Evolutionary conservation across 2,329 filamentous ascomycete species (phyloP), one percentile per base, ranked within the genome.

Genomic region (Aspergillus vadensis): DNA sequence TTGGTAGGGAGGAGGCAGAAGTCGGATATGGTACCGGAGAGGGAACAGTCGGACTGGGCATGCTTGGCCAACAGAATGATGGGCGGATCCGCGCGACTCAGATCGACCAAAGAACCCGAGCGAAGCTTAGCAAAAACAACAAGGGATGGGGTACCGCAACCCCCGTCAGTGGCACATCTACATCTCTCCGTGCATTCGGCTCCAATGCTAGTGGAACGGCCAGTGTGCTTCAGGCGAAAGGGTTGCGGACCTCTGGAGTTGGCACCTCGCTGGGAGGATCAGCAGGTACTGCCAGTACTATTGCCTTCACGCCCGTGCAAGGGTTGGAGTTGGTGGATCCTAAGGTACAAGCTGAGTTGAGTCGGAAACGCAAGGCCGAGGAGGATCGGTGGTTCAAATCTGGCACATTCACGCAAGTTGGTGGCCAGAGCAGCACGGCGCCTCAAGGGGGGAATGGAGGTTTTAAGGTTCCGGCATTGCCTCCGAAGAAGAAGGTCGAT

Each of bases 361-460:
- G 85, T 72, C 85, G 92, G 69, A 98, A 98, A 81, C 83, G 92
- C 65, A 96, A 97, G 75, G 93, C 92, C 0, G 95, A 98, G 65
- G 92, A 97, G 74, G 94, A 98, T 73, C 84, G 92, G 39, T 99
- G 92, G 89, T 99, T 99, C 82, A 96, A 95, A 77, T 91, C 92
- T 50, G 95, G 95, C n/a, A 93, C 91, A 0, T 99, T 99, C 72
- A 97, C 95, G 8, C 93, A 97, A 75, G 85, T 96, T 58, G 87
- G 87, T 9, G 67, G 65, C 47, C 72, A 76, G 58, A 63, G 63
- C 56, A 65, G 78, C 53, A 60, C 48, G 49, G 63, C 61, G 36
- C 50, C 67, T 1, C 66, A 66, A 67, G 73, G 78, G 7, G 81
- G 83, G 63, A 83, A 83, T 54, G 86, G 82, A 10, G 89, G 86